Evolutionary conservation across 2,329 filamentous ascomycete species (phyloP).

Genomic region (Aschersonia sp.): DNA sequence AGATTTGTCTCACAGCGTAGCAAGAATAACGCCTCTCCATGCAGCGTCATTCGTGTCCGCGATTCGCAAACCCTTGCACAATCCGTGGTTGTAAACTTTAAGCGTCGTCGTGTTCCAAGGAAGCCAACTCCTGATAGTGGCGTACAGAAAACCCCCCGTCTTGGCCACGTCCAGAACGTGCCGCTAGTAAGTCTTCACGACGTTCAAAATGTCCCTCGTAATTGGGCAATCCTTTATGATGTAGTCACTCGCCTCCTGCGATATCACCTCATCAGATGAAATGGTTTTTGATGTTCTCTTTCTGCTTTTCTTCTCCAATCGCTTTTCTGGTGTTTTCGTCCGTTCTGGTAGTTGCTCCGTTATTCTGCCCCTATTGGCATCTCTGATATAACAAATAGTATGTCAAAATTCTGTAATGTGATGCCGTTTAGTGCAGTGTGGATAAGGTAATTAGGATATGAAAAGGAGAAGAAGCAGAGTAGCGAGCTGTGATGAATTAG

Average conservation of each 20-base stretch:
- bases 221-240: neutral
- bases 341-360: too few species aligned
- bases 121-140: neutral
- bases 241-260: neutral
- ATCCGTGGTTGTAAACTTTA: neutral
- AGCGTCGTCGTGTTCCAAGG: neutral
- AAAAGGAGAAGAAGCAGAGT: too few species aligned
- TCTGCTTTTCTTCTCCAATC: neutral
- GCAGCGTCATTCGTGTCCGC: neutral
- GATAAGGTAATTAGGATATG: too few species aligned
- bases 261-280: neutral
- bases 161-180: neutral
- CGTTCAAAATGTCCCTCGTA: neutral
- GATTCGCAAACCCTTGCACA: neutral
- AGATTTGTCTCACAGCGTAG: too few species aligned
- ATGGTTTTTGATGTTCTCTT: neutral
- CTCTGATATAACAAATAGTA: too few species aligned
- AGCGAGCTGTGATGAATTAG: too few species aligned
- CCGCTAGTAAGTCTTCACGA: neutral
- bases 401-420: too few species aligned
- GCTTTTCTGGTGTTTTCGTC: too few species aligned
- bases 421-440: too few species aligned
- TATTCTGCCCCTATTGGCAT: too few species aligned
- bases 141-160: neutral
- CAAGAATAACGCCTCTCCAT: neutral